Percentiles rank a stretch among this genome's conserved stretches.
Evolutionary conservation across 2,329 filamentous ascomycete species (phyloP).

Genomic region (Fusarium pininemorale): DNA sequence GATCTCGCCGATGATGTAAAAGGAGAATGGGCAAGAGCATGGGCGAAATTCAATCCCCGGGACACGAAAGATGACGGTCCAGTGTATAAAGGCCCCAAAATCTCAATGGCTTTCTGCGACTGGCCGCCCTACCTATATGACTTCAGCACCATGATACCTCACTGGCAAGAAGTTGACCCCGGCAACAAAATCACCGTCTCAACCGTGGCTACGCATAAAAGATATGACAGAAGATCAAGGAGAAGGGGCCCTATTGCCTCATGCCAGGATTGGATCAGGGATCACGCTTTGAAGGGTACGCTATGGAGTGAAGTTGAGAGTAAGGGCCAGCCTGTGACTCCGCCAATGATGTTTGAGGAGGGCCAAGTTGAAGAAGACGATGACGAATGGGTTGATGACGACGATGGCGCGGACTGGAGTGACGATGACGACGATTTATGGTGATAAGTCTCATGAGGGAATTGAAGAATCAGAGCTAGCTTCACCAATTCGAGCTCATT

Average conservation of each 20-base stretch:
- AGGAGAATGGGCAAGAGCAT: neutral
- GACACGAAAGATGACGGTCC: accelerated
- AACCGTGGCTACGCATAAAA: neutral
- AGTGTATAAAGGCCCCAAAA: neutral
- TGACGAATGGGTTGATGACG: neutral
- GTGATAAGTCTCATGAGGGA: neutral
- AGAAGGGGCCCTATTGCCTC: neutral
- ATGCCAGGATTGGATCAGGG: slow-evolving; percentile 12
- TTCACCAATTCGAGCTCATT: neutral
- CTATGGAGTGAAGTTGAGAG: slow-evolving; percentile 3
- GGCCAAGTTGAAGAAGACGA: neutral
- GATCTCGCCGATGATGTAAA: neutral
- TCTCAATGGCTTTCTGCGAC: slow-evolving; percentile 11
- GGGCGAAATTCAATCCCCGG: neutral
- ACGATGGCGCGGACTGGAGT: neutral
- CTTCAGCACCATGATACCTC: neutral
- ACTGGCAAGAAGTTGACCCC: slow-evolving; percentile 8
- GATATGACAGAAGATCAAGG: neutral
- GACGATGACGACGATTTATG: neutral
- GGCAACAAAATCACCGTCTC: neutral
- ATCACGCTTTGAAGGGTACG: neutral
- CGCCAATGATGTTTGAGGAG: neutral
- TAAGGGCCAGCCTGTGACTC: neutral
- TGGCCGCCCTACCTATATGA: neutral
- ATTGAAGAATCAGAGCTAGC: too few species aligned